Evolutionary conservation across 305 asterid species (phyloP).

Genomic region (Fraxinus nigra): DNA sequence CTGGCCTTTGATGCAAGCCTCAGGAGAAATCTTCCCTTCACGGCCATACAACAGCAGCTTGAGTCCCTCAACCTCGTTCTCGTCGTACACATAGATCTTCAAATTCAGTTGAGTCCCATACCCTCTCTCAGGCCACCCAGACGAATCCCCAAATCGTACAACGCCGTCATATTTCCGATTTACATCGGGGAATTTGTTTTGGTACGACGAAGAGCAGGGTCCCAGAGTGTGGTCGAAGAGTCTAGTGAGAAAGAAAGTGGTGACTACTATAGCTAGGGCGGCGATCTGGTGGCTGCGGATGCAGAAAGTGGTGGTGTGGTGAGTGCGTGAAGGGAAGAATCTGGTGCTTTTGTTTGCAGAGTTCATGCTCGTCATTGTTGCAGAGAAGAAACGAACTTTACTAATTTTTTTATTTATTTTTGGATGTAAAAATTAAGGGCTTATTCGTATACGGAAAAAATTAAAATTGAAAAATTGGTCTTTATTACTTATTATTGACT

Average conservation of each 20-base stretch:
- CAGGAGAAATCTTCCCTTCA: constrained; percentile 67
- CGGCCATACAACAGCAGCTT: constrained; percentile 73
- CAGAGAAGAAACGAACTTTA: neutral
- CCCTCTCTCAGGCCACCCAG: constrained; percentile 47
- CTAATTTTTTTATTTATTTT: neutral
- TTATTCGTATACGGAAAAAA: too few relatives aligned
- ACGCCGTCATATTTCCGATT: constrained; percentile 24
- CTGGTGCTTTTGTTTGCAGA: constrained; percentile 46
- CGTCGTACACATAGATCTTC: constrained; percentile 87
- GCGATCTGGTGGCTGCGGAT: constrained; percentile 84
- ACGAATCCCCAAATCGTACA: constrained; percentile 25
- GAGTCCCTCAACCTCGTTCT: constrained; percentile 72
- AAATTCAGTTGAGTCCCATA: constrained; percentile 48
- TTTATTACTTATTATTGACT: too few relatives aligned
- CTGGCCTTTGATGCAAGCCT: constrained; percentile 82
- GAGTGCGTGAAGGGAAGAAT: constrained; percentile 29
- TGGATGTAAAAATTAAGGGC: too few relatives aligned
- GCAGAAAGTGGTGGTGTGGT: constrained; percentile 36
- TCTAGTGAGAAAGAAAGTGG: constrained; percentile 80
- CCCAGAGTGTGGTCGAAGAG: constrained; percentile 55
- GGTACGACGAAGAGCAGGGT: constrained; percentile 35
- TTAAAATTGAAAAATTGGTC: too few relatives aligned
- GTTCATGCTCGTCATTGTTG: constrained; percentile 48
- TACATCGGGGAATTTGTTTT: constrained; percentile 19
- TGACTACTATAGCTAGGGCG: constrained; percentile 58